Evolutionary conservation across 2,329 filamentous ascomycete species (phyloP).

Genomic region (Ophiocordyceps camponoti-floridani): DNA sequence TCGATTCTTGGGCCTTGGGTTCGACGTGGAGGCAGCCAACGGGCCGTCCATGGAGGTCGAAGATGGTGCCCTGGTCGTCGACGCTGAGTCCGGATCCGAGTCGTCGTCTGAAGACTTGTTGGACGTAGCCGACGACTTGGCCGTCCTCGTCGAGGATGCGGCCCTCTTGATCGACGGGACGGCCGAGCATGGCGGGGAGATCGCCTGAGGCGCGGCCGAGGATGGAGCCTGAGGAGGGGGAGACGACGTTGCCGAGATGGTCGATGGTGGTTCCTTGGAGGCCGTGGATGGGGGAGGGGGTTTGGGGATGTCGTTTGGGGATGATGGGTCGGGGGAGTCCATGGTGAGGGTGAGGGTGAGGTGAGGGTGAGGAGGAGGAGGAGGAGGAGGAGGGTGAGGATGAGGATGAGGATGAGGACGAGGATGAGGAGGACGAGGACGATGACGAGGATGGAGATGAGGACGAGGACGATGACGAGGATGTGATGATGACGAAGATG

Average conservation of each 20-base stretch:
- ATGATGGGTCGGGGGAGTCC: too few species aligned
- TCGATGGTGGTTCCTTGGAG: conserved; percentile 30
- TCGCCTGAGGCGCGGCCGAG: conserved; percentile 34
- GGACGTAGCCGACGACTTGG: conserved; percentile 61
- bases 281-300: conserved; percentile 6
- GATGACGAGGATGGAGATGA: too few species aligned
- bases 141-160: conserved; percentile 57
- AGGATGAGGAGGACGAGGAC: too few species aligned
- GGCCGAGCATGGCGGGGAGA: conserved; percentile 34
- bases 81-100: conserved; percentile 34
- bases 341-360: too few species aligned
- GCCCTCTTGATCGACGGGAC: conserved; percentile 24
- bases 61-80: conserved; percentile 38
- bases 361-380: too few species aligned
- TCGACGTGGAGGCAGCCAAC: conserved; percentile 29
- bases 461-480: too few species aligned
- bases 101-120: conserved; percentile 33
- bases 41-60: conserved; percentile 35
- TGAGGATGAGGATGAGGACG: too few species aligned
- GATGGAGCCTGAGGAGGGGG: conserved; percentile 27
- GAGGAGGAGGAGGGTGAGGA: too few species aligned
- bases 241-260: conserved; percentile 34
- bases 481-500: too few species aligned
- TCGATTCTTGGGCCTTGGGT: conserved; percentile 25
- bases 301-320: too few species aligned